Evolutionary conservation across 352 stramenopile genomes (phyloP), one percentile per base, ranked within the genome.

Genomic region (Plasmopara halstedii): DNA sequence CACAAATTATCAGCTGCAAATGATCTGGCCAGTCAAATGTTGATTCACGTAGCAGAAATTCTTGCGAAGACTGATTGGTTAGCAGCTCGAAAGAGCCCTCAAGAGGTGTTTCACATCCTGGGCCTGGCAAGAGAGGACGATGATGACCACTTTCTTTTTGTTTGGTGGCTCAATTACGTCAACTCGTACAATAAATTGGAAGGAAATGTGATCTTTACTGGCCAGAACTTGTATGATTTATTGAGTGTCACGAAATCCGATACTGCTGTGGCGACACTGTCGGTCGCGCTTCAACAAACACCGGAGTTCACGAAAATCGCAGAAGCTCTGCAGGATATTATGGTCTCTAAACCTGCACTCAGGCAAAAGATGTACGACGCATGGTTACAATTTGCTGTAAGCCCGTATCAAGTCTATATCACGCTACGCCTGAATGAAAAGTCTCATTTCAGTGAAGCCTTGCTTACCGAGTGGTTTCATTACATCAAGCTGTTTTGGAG

Each of bases 401-500:
- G 4, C 13, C 33, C 33, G 4, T 4, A 39, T n/a, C 33, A 23
- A 22, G 33, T 39, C 14, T 39, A n/a, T 8, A 5, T 23, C 6
- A 39, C 6, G 9, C 22, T 39, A 11, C n/a, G 17, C 22, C 33
- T 39, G 10, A 17, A 10, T 23, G 33, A 22, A 6, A 14, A 22
- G 4, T 39, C 17, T 31, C 6, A 27, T 20, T n/a, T n/a, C 20
- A 38, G 14, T 38, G 11, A 60, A 47, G 44, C 32, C 52, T 19
- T 54, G 11, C 9, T 42, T 51, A 43, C 42, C 18, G n/a, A 37
- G 13, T 18, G 33, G 33, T 20, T 39, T 14, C n/a, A 17, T n/a
- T 23, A 39, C 20, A 11, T 39, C 33, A 11, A 39, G 6, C 6
- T 39, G 14, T 38, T 9, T 19, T 10, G 33, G 18, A 22, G 33